Evolutionary conservation across 2,329 filamentous ascomycete species (phyloP).

Genomic region (Xylaria sp.): DNA sequence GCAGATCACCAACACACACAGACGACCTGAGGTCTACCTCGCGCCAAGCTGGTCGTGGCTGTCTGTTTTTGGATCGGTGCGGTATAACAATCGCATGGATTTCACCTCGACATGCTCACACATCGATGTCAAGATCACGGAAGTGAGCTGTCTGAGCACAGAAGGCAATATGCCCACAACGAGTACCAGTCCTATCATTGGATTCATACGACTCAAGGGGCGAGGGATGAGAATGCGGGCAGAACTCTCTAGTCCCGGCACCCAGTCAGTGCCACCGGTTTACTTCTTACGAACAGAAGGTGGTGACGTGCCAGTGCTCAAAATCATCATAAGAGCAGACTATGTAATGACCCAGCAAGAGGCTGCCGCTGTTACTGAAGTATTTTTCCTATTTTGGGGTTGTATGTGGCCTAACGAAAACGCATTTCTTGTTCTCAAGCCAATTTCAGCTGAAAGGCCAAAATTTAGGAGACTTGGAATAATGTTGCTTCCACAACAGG

Average conservation of each 20-base stretch:
- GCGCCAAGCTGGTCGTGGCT: conserved; percentile 37
- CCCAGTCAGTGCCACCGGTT: conserved; percentile 4
- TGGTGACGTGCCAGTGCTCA: not conserved
- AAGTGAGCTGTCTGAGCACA: conserved; percentile 16
- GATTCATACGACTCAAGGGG: conserved; percentile 25
- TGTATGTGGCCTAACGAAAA: conserved; percentile 7
- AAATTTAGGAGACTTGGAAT: conserved; percentile 29
- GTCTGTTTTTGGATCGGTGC: conserved; percentile 26
- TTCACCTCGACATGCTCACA: conserved; percentile 2
- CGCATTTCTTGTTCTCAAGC: conserved; percentile 21
- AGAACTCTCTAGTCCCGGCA: not conserved
- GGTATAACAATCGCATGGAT: conserved; percentile 30
- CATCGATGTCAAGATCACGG: conserved; percentile 26
- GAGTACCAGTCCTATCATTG: conserved; percentile 10
- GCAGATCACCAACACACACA: conserved; percentile 13
- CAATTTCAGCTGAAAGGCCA: not conserved
- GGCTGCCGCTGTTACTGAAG: conserved; percentile 3
- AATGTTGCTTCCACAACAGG: not conserved
- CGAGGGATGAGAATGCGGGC: conserved; percentile 4
- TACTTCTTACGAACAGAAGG: not conserved
- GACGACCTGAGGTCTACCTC: conserved; percentile 13
- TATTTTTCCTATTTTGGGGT: conserved; percentile 28
- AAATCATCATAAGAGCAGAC: conserved; percentile 3
- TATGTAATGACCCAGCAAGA: conserved; percentile 23
- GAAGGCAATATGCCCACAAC: conserved; percentile 1